phyloP scores from a whole-genome alignment of 2,329 filamentous ascomycete genomes.

The Hymenoscyphus fructigenus region DNA sequence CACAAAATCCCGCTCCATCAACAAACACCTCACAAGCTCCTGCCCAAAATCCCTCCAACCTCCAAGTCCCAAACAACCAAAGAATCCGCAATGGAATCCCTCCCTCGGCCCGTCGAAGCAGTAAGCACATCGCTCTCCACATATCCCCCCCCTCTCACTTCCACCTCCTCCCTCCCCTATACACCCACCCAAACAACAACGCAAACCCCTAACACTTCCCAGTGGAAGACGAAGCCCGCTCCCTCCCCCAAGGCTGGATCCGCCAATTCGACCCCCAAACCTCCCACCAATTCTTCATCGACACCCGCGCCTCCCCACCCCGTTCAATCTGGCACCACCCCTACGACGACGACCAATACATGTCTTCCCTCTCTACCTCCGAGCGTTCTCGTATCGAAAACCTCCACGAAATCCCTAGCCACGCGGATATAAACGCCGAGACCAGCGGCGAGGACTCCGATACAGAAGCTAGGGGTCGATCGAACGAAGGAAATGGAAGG shows the following conservation, averaged over 20 bases:
- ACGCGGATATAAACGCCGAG: conserved; percentile 44
- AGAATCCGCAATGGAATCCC: conserved; percentile 53
- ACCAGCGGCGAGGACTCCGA: conserved; percentile 47
- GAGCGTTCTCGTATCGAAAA: conserved; percentile 49
- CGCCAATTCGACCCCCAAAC: conserved; percentile 53
- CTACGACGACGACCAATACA: conserved; percentile 56
- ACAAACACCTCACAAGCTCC: conserved; percentile 18
- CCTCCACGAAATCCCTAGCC: conserved; percentile 37
- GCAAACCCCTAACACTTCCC: neutral
- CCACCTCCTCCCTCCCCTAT: neutral
- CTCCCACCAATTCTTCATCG: conserved; percentile 62
- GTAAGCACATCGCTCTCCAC: no score
- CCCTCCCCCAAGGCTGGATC: conserved; percentile 56
- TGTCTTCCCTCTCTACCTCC: conserved; percentile 46
- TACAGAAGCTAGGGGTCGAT: no score
- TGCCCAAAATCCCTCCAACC: conserved; percentile 24
- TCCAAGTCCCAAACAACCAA: conserved; percentile 29
- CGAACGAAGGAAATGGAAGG: no score
- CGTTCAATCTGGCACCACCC: conserved; percentile 62
- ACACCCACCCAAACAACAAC: neutral
- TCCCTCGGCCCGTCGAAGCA: conserved; percentile 44
- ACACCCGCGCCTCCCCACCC: conserved; percentile 53
- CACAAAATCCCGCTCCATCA: conserved; percentile 14
- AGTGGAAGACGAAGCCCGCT: conserved; percentile 58
- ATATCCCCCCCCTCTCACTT: no score